Conservation (phyloP, 345 rosid genomes). For the Gossypium raimondii region DNA sequence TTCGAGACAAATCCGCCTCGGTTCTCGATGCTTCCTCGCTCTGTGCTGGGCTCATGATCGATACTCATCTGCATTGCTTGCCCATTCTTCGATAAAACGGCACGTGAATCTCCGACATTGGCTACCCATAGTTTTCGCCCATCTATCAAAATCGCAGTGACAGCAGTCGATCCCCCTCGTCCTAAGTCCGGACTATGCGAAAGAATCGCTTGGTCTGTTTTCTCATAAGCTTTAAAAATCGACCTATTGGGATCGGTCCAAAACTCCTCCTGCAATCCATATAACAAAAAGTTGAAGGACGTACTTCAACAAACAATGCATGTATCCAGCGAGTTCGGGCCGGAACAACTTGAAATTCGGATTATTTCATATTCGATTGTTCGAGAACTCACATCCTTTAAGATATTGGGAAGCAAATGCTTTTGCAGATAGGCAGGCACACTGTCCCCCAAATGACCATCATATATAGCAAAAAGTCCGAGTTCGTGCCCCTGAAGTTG, state of each 20-base stretch:
- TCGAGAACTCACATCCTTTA: slow-evolving; percentile 46
- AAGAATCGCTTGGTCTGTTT: slow-evolving; percentile 60
- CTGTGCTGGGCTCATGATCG: slow-evolving; percentile 72
- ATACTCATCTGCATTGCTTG: slow-evolving; percentile 53
- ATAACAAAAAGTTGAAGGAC: background rate
- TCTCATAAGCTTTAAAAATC: slow-evolving; percentile 52
- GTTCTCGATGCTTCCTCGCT: slow-evolving; percentile 55
- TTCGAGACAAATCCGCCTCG: slow-evolving; percentile 72
- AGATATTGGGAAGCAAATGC: slow-evolving; percentile 56
- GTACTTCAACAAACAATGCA: background rate
- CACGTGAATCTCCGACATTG: slow-evolving; percentile 75
- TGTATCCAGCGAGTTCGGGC: background rate
- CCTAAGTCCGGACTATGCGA: slow-evolving; percentile 56
- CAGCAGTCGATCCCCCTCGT: slow-evolving; percentile 79
- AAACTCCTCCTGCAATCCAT: slow-evolving; percentile 47
- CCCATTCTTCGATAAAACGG: slow-evolving; percentile 55
- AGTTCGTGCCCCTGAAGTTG: slow-evolving; percentile 44
- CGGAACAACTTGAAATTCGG: background rate
- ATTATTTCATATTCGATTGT: background rate
- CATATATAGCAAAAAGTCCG: slow-evolving; percentile 68
- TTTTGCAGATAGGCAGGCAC: slow-evolving; percentile 75
- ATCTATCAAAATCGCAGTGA: slow-evolving; percentile 60
- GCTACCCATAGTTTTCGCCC: slow-evolving; percentile 56
- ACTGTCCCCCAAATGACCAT: slow-evolving; percentile 70
- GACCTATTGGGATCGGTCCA: slow-evolving; percentile 41